phyloP scores from a whole-genome alignment of 306 rosid genomes.

The Calophaca sinica region DNA sequence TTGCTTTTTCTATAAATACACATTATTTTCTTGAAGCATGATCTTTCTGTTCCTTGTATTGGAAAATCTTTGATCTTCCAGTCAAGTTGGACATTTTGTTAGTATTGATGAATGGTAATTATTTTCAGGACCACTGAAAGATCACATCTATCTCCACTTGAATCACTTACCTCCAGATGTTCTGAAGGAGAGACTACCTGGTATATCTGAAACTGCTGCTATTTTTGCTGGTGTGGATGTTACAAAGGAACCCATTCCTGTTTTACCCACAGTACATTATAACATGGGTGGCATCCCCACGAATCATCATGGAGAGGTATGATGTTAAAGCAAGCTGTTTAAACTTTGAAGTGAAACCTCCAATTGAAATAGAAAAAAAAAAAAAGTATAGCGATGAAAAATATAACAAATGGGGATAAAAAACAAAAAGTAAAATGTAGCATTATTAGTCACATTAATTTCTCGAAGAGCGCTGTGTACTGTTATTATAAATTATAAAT shows the following conservation, averaged over 20 bases:
- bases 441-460: not conserved
- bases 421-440: too few species aligned
- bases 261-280: constrained; percentile 91
- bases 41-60: constrained; percentile 16
- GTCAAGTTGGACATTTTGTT: constrained; percentile 26
- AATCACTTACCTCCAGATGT: constrained; percentile 97
- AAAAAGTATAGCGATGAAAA: not conserved
- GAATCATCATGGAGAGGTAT: constrained; percentile 87
- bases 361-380: not conserved
- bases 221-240: constrained; percentile 98
- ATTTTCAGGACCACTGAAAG: constrained; percentile 87
- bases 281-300: constrained; percentile 98
- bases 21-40: constrained; percentile 22
- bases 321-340: constrained; percentile 10
- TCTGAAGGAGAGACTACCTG: constrained; percentile 95
- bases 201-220: constrained; percentile 97
- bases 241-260: constrained; percentile 93
- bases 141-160: constrained; percentile 93
- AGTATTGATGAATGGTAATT: constrained; percentile 33
- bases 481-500: not conserved
- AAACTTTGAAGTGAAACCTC: not conserved
- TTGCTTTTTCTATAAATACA: constrained; percentile 1
- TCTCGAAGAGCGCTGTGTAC: not conserved
- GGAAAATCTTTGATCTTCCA: constrained; percentile 25
- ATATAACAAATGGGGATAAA: too few species aligned